A percentile compares a stretch with the other conserved stretches of the same genome.
These are phyloP conservation scores for Penicillium sp. DNA, from an alignment of 2,329 filamentous ascomycete species.

Conservation along the genomic window DNA sequence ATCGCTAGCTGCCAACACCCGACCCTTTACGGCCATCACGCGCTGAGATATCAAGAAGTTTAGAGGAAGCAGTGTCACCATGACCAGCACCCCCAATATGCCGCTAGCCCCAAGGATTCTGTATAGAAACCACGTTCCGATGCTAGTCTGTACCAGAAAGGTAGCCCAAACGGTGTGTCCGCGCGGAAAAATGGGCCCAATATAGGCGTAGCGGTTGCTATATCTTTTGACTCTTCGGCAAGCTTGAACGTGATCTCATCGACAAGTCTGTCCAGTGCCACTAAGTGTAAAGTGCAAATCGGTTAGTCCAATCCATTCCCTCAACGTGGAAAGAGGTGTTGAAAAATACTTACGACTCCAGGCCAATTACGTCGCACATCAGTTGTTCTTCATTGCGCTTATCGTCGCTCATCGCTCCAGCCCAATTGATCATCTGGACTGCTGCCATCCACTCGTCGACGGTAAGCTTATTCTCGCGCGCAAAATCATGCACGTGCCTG, in stretches of 20 bases:
- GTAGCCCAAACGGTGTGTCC: conserved; percentile 45
- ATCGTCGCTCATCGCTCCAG: conserved; percentile 59
- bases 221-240: conserved; percentile 52
- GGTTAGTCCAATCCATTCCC: too few species aligned
- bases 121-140: conserved; percentile 3
- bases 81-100: background rate
- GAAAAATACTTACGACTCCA: conserved; percentile 48
- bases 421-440: conserved; percentile 57
- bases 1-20: background rate
- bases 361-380: conserved; percentile 55
- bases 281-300: too few species aligned
- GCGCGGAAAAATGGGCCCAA: conserved; percentile 79
- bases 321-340: too few species aligned
- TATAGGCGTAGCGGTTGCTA: conserved; percentile 64
- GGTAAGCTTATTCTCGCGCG: conserved; percentile 55
- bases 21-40: background rate
- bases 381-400: conserved; percentile 62
- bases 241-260: conserved; percentile 75
- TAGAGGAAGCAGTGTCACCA: conserved; percentile 1
- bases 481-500: conserved; percentile 57
- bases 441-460: conserved; percentile 57
- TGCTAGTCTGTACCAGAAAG: background rate
- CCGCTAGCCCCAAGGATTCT: background rate
- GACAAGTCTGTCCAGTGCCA: conserved; percentile 56
- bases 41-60: conserved; percentile 1